Conservation (phyloP, 306 rosid species). For the Casuarina glauca region DNA sequence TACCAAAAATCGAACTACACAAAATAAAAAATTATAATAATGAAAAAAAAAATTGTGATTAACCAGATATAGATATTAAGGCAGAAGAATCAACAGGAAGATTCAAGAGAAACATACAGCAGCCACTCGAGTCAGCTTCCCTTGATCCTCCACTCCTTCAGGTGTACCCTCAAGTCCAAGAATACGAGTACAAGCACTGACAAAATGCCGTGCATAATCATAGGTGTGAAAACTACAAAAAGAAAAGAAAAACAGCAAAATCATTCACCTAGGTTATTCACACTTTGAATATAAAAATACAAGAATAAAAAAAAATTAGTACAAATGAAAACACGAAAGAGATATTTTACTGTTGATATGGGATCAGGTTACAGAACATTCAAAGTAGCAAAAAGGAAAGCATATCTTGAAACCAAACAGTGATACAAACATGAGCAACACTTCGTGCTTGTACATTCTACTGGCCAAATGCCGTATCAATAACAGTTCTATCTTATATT, state of each 20-base stretch:
- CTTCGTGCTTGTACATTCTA: neutral
- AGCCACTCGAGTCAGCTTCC: slow-evolving; percentile 85
- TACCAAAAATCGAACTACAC: slow-evolving; percentile 6
- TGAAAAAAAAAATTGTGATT: neutral
- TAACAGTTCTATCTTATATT: neutral
- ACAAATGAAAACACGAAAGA: neutral
- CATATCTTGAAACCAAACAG: neutral
- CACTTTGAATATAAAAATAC: neutral
- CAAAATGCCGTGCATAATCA: slow-evolving; percentile 89
- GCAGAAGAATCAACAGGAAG: slow-evolving; percentile 1
- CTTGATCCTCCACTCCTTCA: slow-evolving; percentile 92
- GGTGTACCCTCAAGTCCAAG: slow-evolving; percentile 91
- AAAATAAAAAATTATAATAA: neutral
- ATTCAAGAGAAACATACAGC: slow-evolving; percentile 54
- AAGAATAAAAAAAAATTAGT: neutral
- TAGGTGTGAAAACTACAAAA: slow-evolving; percentile 80
- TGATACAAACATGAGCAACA: neutral
- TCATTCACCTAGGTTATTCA: neutral
- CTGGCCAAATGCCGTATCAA: neutral
- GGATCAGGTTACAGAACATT: neutral
- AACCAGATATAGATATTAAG: neutral
- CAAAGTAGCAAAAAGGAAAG: neutral
- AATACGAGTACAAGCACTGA: slow-evolving; percentile 88
- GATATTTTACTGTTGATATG: neutral
- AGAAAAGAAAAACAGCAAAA: slow-evolving; percentile 1